Evolutionary conservation across 345 rosid species (phyloP).

Genomic region (Eucalyptus brandiana): DNA sequence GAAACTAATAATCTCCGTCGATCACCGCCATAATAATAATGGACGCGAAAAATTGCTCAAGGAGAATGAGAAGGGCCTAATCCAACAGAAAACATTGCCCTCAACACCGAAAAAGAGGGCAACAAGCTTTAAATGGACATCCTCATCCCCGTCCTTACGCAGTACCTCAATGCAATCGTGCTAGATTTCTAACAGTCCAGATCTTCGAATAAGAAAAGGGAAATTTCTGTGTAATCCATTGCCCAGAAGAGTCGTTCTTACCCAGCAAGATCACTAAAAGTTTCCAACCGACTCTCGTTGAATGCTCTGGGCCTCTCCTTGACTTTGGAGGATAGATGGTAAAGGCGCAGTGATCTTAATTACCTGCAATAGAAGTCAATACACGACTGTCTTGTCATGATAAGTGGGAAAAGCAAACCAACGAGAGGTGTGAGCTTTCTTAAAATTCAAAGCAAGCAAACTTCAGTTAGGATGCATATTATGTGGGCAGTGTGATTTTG

Average conservation of each 20-base stretch:
- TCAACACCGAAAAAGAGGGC: neutral
- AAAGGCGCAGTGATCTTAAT: conserved; percentile 44
- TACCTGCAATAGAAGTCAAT: conserved; percentile 15
- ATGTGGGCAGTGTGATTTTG: neutral
- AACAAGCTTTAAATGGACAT: neutral
- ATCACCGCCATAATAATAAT: neutral
- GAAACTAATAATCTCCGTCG: neutral
- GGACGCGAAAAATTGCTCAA: neutral
- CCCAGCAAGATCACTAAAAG: neutral
- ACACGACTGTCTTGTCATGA: neutral
- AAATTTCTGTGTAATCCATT: neutral
- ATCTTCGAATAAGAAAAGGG: neutral
- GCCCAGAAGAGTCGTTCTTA: neutral
- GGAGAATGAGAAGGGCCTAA: neutral
- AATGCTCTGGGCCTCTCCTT: conserved; percentile 7
- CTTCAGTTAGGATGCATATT: neutral
- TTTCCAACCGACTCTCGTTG: neutral
- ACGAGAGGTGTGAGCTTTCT: neutral
- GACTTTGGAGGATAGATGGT: conserved; percentile 35
- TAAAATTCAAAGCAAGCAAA: neutral
- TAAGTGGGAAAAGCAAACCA: neutral
- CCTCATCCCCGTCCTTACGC: neutral
- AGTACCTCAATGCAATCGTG: neutral
- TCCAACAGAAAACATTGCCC: neutral
- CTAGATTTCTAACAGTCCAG: neutral